A percentile compares a stretch with the other conserved stretches of the same genome.
These are phyloP conservation scores for Dendrothele bispora DNA, from an alignment of 768 basidiomycete genomes.

Conservation along the genomic window DNA sequence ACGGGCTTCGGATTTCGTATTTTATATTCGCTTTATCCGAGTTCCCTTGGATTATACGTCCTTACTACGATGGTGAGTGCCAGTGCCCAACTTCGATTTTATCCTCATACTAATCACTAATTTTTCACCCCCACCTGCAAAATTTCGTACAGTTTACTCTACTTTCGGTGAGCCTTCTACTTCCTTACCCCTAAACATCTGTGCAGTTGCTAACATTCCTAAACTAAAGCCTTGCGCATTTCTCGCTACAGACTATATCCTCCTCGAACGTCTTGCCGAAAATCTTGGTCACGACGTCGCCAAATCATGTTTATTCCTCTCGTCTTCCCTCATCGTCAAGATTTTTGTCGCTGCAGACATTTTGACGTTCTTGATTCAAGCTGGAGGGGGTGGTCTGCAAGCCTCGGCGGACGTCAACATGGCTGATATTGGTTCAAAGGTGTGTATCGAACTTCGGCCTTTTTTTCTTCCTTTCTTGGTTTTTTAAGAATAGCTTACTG, in stretches of 20 bases:
- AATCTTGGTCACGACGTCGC: constrained; percentile 30
- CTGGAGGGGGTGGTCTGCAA: constrained; percentile 33
- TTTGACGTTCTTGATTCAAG: constrained; percentile 53
- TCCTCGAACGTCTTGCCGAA: constrained; percentile 46
- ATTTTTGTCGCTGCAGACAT: constrained; percentile 54
- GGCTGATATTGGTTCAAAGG: constrained; percentile 20
- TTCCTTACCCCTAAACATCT: too few relatives aligned
- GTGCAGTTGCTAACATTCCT: too few relatives aligned
- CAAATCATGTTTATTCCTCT: constrained; percentile 38
- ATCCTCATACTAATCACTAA: too few relatives aligned
- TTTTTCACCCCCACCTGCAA: too few relatives aligned
- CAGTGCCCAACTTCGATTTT: too few relatives aligned
- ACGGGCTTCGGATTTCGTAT: too few relatives aligned
- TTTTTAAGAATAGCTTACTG: neutral
- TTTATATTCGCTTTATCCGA: too few relatives aligned
- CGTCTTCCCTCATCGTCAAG: constrained; percentile 36
- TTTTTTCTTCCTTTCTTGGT: neutral
- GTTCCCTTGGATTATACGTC: too few relatives aligned
- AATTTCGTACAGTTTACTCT: too few relatives aligned
- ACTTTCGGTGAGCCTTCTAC: too few relatives aligned
- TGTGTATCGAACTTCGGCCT: constrained; percentile 23
- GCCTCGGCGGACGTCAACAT: constrained; percentile 15
- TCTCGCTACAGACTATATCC: constrained; percentile 51
- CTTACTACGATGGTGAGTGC: too few relatives aligned
- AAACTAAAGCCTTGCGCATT: constrained; percentile 68